phyloP scores from a whole-genome alignment of 805 yeast genomes.

The Wickerhamiella shivajii region DNA sequence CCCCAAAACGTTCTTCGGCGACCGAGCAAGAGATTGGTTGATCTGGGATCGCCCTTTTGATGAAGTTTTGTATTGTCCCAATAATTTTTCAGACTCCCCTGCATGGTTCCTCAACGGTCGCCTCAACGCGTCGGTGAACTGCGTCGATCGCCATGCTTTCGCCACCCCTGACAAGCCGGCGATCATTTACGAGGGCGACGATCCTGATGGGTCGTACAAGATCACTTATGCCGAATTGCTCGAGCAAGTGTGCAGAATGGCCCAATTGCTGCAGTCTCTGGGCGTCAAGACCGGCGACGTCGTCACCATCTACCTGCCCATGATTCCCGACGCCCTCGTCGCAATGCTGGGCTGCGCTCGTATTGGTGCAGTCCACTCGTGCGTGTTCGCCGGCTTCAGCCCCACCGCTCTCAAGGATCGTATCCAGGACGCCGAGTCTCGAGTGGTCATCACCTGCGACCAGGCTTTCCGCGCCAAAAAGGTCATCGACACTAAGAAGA shows the following conservation, averaged over 20 bases:
- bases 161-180: slow-evolving; percentile 62
- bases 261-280: slow-evolving; percentile 66
- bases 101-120: slow-evolving; percentile 94
- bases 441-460: slow-evolving; percentile 83
- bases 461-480: slow-evolving; percentile 85
- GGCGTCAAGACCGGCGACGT: slow-evolving; percentile 93
- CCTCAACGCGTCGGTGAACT: slow-evolving; percentile 83
- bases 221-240: slow-evolving; percentile 80
- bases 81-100: slow-evolving; percentile 25
- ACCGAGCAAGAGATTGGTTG: slow-evolving; percentile 54
- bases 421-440: slow-evolving; percentile 72
- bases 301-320: slow-evolving; percentile 91
- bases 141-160: slow-evolving; percentile 91
- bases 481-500: slow-evolving; percentile 78
- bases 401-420: slow-evolving; percentile 88
- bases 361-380: slow-evolving; percentile 92
- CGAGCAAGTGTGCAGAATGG: slow-evolving; percentile 70
- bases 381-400: slow-evolving; percentile 92
- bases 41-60: slow-evolving; percentile 71
- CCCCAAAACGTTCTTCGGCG: slow-evolving; percentile 72
- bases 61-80: slow-evolving; percentile 28
- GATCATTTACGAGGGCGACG: slow-evolving; percentile 84
- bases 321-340: slow-evolving; percentile 92
- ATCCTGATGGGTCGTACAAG: slow-evolving; percentile 52
- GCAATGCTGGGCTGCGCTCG: slow-evolving; percentile 90